phyloP scores from a whole-genome alignment of 2,329 filamentous ascomycete species.

The Calonectria pseudoturangicola region DNA sequence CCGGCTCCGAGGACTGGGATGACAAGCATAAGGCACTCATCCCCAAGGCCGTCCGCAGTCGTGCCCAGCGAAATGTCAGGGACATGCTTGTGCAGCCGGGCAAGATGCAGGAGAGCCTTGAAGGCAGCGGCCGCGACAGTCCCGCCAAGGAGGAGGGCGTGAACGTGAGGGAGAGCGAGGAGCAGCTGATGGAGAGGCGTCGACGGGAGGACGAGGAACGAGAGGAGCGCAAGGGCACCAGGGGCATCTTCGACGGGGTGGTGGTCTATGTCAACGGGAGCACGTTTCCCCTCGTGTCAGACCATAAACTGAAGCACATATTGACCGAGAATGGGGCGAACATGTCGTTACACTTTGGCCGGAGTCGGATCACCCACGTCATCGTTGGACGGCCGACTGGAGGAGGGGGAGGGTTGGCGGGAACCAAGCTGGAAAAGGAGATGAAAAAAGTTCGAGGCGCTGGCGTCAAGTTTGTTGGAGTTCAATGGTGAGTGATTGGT shows the following conservation, averaged over 20 bases:
- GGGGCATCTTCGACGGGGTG: conserved; percentile 80
- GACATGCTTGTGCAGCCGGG: conserved; percentile 73
- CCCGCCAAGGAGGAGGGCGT: not conserved
- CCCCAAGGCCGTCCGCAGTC: conserved; percentile 63
- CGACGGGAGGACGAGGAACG: conserved; percentile 71
- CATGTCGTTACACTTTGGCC: conserved; percentile 81
- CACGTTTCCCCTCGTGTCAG: conserved; percentile 86
- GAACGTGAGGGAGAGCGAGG: conserved; percentile 44
- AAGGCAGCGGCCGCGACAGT: not conserved
- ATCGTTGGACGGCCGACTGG: conserved; percentile 80
- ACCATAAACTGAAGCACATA: conserved; percentile 89
- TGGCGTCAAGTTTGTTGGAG: conserved; percentile 85
- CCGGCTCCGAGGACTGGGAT: conserved; percentile 75
- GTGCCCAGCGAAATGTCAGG: conserved; percentile 66
- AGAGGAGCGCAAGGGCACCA: conserved; percentile 54
- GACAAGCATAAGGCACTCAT: conserved; percentile 65
- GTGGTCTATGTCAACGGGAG: conserved; percentile 92
- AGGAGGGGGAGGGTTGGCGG: conserved; percentile 80
- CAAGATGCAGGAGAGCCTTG: conserved; percentile 60
- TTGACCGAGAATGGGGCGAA: conserved; percentile 84
- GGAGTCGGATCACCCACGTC: conserved; percentile 88
- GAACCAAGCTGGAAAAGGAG: conserved; percentile 88
- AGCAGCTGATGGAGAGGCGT: conserved; percentile 55
- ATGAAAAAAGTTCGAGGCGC: conserved; percentile 80
- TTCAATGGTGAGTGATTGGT: conserved; percentile 78